Conservation (phyloP, 805 yeast species). For the Barnettozyma botsteinii region DNA sequence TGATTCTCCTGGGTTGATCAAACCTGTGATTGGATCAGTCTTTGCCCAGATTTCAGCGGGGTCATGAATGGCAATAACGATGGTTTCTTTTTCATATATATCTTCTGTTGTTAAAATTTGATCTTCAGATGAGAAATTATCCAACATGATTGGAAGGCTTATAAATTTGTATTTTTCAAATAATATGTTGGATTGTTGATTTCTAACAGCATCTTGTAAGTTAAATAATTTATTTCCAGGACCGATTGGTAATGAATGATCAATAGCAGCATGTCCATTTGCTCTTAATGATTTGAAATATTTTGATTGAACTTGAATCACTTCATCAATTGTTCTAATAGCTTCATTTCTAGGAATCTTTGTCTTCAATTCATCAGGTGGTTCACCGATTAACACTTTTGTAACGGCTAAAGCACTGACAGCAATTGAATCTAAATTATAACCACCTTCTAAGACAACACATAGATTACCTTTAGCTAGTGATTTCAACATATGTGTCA, state of each 20-base stretch:
- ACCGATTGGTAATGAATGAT: slow-evolving; percentile 30
- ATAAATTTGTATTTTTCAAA: slow-evolving; percentile 54
- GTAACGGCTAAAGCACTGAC: slow-evolving; percentile 89
- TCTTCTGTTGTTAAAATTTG: slow-evolving; percentile 68
- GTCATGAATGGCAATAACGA: slow-evolving; percentile 76
- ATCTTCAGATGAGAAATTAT: slow-evolving; percentile 40
- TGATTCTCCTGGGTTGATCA: slow-evolving; percentile 65
- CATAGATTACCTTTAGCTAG: slow-evolving; percentile 85
- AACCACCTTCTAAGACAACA: slow-evolving; percentile 94
- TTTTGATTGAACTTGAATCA: slow-evolving; percentile 69
- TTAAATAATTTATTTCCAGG: slow-evolving; percentile 39
- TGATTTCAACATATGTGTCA: slow-evolving; percentile 87
- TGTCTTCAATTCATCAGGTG: slow-evolving; percentile 73
- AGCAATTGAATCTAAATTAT: slow-evolving; percentile 86
- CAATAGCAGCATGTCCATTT: slow-evolving; percentile 40
- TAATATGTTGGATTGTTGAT: slow-evolving; percentile 57
- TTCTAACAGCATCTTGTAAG: slow-evolving; percentile 69
- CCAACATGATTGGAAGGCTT: slow-evolving; percentile 55
- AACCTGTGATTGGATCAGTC: slow-evolving; percentile 72
- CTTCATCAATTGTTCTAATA: slow-evolving; percentile 74
- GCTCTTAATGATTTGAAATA: slow-evolving; percentile 85
- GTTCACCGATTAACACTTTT: slow-evolving; percentile 87
- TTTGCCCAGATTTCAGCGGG: slow-evolving; percentile 92
- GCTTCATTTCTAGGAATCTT: slow-evolving; percentile 70
- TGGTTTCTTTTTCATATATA: slow-evolving; percentile 55